A percentile compares a stretch with the other conserved stretches of the same genome.
Conservation (phyloP, 1,284 basidiomycete genomes). For the Pyrrhoderma lamaoense region DNA sequence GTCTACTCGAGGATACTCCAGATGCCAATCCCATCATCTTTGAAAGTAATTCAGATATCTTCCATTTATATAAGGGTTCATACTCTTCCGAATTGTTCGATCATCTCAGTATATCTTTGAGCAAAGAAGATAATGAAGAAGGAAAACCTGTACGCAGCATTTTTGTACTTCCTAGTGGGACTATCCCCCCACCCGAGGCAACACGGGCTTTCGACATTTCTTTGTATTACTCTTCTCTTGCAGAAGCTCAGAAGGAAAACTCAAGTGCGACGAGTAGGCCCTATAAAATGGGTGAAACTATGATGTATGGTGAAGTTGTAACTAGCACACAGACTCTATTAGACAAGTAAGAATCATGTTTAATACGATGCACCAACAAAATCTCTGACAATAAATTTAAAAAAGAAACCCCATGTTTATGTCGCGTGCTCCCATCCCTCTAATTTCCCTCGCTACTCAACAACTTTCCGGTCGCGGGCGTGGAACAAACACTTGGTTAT, state of each 20-base stretch:
- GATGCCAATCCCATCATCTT: slow-evolving; percentile 11
- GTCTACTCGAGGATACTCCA: slow-evolving; percentile 22
- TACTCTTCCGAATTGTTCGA: slow-evolving; percentile 1
- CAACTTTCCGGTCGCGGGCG: slow-evolving; percentile 88
- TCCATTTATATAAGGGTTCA: slow-evolving; percentile 9
- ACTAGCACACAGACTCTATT: slow-evolving; percentile 95
- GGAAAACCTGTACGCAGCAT: slow-evolving; percentile 29
- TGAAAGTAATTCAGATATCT: slow-evolving; percentile 13
- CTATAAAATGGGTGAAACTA: slow-evolving; percentile 60
- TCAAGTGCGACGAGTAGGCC: background rate
- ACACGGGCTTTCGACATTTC: slow-evolving; percentile 53
- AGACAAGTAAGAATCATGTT: slow-evolving; percentile 60
- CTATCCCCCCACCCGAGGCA: slow-evolving; percentile 34
- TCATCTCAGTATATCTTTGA: slow-evolving; percentile 33
- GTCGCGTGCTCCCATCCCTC: slow-evolving; percentile 61
- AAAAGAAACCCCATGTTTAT: slow-evolving; percentile 74
- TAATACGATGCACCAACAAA: background rate
- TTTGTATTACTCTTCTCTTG: slow-evolving; percentile 38
- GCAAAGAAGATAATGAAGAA: slow-evolving; percentile 31
- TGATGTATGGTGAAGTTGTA: slow-evolving; percentile 85
- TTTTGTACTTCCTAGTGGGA: slow-evolving; percentile 37
- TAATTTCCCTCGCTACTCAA: slow-evolving; percentile 79
- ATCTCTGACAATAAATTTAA: slow-evolving; percentile 2
- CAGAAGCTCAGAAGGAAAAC: slow-evolving; percentile 16
- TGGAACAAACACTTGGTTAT: slow-evolving; percentile 89